A percentile compares a stretch with the other conserved stretches of the same genome.
Evolutionary conservation across 768 basidiomycete species (phyloP).

Genomic region (Glaciozyma antarctica): DNA sequence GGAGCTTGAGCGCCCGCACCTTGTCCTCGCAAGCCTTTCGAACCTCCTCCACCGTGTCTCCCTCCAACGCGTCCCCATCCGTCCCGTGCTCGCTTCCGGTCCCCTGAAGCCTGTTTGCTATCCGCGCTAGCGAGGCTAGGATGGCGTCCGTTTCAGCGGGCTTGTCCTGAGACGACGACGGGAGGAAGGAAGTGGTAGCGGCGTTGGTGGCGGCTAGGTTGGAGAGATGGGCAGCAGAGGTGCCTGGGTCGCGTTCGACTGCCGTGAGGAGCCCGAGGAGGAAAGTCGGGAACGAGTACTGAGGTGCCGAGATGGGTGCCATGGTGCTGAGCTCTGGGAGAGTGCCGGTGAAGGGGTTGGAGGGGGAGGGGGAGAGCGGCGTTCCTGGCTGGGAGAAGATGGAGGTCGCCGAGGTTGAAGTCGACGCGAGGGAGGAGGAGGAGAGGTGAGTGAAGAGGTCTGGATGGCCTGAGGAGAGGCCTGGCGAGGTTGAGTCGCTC

Average conservation of each 20-base stretch:
- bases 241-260: constrained; percentile 37
- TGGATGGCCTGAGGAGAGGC: too few relatives aligned
- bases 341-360: not conserved
- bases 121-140: constrained; percentile 20
- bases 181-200: constrained; percentile 17
- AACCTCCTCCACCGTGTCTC: constrained; percentile 19
- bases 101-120: constrained; percentile 26
- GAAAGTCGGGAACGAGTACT: constrained; percentile 30
- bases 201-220: constrained; percentile 24
- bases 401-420: not conserved
- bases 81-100: constrained; percentile 3
- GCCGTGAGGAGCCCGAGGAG: constrained; percentile 31
- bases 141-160: constrained; percentile 33
- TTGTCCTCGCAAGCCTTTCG: constrained; percentile 16
- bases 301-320: constrained; percentile 4
- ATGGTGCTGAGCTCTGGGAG: not conserved
- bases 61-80: not conserved
- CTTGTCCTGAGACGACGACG: constrained; percentile 4
- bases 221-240: constrained; percentile 28
- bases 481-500: too few relatives aligned
- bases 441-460: not conserved
- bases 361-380: not conserved
- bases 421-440: not conserved
- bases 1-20: constrained; percentile 24
- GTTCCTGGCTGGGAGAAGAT: not conserved